Conservation (phyloP, 805 yeast species). For the Candida argentea region DNA sequence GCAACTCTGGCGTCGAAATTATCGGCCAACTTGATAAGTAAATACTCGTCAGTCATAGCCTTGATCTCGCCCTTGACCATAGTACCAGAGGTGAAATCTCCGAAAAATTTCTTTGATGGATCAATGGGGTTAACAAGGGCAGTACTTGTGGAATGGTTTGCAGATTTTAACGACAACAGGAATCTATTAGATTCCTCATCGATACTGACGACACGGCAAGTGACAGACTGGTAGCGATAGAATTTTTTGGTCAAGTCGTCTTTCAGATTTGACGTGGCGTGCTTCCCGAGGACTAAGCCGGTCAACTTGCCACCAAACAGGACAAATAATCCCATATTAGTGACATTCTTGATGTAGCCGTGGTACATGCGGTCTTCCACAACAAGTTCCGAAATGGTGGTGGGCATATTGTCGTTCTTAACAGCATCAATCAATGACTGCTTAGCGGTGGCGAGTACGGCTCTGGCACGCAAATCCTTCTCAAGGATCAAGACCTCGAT, state of each 20-base stretch:
- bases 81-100: slow-evolving; percentile 52
- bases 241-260: slow-evolving; percentile 48
- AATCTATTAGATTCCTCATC: slow-evolving; percentile 68
- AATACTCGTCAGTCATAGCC: slow-evolving; percentile 59
- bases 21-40: slow-evolving; percentile 68
- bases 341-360: slow-evolving; percentile 73
- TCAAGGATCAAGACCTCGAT: slow-evolving; percentile 59
- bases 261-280: slow-evolving; percentile 43
- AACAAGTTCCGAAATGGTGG: slow-evolving; percentile 45
- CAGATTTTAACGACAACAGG: slow-evolving; percentile 47
- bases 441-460: slow-evolving; percentile 57
- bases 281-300: slow-evolving; percentile 73
- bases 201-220: slow-evolving; percentile 52
- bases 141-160: slow-evolving; percentile 14
- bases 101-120: slow-evolving; percentile 30
- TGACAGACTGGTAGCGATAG: slow-evolving; percentile 58
- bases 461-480: slow-evolving; percentile 50
- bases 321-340: slow-evolving; percentile 76
- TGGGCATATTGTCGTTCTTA: slow-evolving; percentile 42
- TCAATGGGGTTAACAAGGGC: slow-evolving; percentile 54
- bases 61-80: slow-evolving; percentile 51
- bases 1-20: slow-evolving; percentile 75
- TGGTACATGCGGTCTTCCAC: slow-evolving; percentile 35
- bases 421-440: slow-evolving; percentile 60
- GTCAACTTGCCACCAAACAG: slow-evolving; percentile 71